Conservation (phyloP, 306 rosid genomes). For the Pterocarpus santalinus region DNA sequence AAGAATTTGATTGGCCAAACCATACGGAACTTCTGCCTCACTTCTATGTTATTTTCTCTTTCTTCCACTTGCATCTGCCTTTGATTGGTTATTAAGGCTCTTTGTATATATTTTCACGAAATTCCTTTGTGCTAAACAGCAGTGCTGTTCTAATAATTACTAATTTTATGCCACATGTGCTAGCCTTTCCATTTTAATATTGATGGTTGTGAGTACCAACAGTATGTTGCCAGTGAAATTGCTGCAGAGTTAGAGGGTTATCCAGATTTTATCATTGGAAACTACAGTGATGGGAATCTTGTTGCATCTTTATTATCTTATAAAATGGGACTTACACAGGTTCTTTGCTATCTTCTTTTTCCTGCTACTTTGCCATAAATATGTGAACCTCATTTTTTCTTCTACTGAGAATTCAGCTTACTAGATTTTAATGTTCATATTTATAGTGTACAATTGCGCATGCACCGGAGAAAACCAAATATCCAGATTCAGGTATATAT, state of each 20-base stretch:
- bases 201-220: conserved; percentile 43
- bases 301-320: conserved; percentile 86
- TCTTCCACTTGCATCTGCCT: too few relatives aligned
- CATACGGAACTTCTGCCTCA: too few relatives aligned
- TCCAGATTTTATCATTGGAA: conserved; percentile 92
- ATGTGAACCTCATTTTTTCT: conserved; percentile 15
- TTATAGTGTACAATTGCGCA: conserved; percentile 60
- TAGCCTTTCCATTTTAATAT: conserved; percentile 13
- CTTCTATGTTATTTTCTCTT: too few relatives aligned
- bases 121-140: too few relatives aligned
- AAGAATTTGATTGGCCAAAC: too few relatives aligned
- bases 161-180: not conserved
- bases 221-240: conserved; percentile 88
- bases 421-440: conserved; percentile 41
- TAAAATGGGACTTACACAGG: conserved; percentile 96
- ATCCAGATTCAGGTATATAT: too few relatives aligned
- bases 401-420: conserved; percentile 31
- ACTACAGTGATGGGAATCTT: conserved; percentile 95
- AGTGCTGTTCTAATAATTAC: not conserved
- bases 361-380: conserved; percentile 11
- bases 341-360: conserved; percentile 39
- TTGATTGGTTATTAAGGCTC: too few relatives aligned
- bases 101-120: too few relatives aligned
- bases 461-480: too few relatives aligned
- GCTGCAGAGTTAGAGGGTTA: conserved; percentile 77